Base-by-base conservation (phyloP, 768 basidiomycete species). In the Naganishia vaughanmartiniae region DNA sequence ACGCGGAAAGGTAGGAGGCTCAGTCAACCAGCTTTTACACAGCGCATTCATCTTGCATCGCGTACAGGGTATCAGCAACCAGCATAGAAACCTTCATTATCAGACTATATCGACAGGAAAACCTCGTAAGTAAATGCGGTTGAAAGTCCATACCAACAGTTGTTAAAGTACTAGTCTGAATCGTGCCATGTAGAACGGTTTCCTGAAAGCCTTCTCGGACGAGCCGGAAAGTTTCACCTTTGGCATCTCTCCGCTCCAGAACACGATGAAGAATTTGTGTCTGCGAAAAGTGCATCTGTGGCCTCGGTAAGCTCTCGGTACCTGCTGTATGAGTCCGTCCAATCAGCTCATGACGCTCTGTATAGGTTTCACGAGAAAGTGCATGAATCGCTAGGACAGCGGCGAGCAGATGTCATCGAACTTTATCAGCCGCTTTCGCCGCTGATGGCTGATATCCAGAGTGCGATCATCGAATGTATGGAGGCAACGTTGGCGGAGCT, bases 181-280 rank as follows among this genome's bases (percentile, higher is more conserved):
- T 46, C n/a, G 17, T 26, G 7, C 4, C 48, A 4, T 51, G 11
- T 39, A 85, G 78, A 84, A 84, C 1, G 95, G 95, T 0, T 99
- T 98, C 80, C 83, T 97, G 73, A 98, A 99, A 81, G 96, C 93
- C 0, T 96, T 99, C 78, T 92, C 93, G 1, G 96, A 98, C 80
- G 90, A 97, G 76, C 93, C 95, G 4, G 96, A 98, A 79, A 87
- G 90, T 72, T 96, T 99, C 72, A 93, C 90, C 0, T 91, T 88
- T 72, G 95, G 94, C 0, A 82, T 98, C 79, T 92, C 91, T 0
- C 96, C 96, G 0, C 83, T 99, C 26, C 90, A 89, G 76, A 93
- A 89, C 66, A 90, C 95, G 72, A 88, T 99, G 87, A 92, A 93
- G 72, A 92, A 95, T 78, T 85, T 98, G 9, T 91, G 93, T 73